Conservation (phyloP, 768 basidiomycete species). For the Lenzites betulinus region DNA sequence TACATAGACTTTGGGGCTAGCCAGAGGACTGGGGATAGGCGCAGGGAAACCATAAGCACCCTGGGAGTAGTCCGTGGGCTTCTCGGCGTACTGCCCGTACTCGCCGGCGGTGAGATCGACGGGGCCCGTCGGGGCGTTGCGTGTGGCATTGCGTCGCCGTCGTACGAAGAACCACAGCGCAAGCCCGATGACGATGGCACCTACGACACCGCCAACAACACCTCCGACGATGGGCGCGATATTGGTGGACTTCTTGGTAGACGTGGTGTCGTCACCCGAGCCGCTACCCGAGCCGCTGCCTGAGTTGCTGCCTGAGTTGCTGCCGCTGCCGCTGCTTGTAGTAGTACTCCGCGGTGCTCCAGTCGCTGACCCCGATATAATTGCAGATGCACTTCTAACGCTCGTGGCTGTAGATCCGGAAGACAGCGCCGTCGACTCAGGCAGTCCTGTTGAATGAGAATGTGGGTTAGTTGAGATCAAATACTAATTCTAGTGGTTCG, state of each 20-base stretch:
- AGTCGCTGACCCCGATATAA: neutral
- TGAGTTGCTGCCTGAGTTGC: neutral
- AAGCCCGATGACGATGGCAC: neutral
- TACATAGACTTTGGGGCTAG: conserved; percentile 16
- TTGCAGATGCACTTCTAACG: neutral
- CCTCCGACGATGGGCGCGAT: conserved; percentile 14
- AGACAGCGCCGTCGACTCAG: neutral
- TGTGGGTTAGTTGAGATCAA: no score
- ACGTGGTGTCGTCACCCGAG: neutral
- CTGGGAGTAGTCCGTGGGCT: neutral
- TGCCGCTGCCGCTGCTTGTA: neutral
- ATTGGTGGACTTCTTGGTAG: conserved; percentile 13
- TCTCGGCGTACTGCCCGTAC: conserved; percentile 8
- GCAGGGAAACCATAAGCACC: neutral
- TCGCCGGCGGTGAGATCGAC: conserved; percentile 7
- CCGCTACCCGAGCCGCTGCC: neutral
- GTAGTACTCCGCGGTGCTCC: neutral
- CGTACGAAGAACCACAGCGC: conserved; percentile 12
- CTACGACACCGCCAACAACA: conserved; percentile 13
- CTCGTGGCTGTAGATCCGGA: neutral
- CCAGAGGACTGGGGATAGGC: conserved; percentile 1
- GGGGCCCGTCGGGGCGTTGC: conserved; percentile 6
- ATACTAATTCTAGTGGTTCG: no score
- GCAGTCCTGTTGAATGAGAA: no score
- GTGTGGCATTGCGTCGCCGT: conserved; percentile 1